Base-by-base conservation (phyloP, 331 rosid species). In the Cydonia oblonga region DNA sequence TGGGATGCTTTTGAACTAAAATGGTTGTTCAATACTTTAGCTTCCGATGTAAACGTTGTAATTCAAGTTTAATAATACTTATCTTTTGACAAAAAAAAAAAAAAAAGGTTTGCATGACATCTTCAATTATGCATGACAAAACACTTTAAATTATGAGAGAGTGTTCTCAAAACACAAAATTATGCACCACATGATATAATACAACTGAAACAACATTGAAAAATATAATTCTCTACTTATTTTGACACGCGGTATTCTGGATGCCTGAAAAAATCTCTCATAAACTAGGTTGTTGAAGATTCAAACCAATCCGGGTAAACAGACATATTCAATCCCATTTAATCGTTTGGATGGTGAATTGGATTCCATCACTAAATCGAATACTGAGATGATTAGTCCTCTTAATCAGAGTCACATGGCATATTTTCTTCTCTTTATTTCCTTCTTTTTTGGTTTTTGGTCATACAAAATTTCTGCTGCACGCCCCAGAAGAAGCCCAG, bases 11-110 rank as follows among this genome's bases (percentile, higher is more conserved):
- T 42, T 42, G 18, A 42, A 42, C 18, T 18, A 13, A 42, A 13
- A 6, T 42, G 4, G 49, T 42, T 42, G 18, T 42, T 42, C 6
- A 42, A 42, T 13, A 42, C 49, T 42, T 2, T 13, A 0, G 2
- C 18, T 42, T 42, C 0, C 1, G 6, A 42, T 42, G 6, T 42
- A 13, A 42, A 42, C 2, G 0, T 0, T 42, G 16, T 0, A 0
- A 1, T 42, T 42, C 2, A 2, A 42, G 49, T 42, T 42, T 42
- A 42, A 42, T 42, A 42, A 11, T 40, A 10, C 46, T 42, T 42
- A 13, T 13, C 49, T 13, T 42, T 42, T 6, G 6, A 42, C 16
- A 42, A 13, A 42, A 42, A 42, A 42, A 10, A 0, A 40, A 42
- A 42, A 42, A 42, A 10, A 0, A 40, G 46, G 15, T 40, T 0